phyloP scores from a whole-genome alignment of 2,329 filamentous ascomycete species.

The Fusarium udum region DNA sequence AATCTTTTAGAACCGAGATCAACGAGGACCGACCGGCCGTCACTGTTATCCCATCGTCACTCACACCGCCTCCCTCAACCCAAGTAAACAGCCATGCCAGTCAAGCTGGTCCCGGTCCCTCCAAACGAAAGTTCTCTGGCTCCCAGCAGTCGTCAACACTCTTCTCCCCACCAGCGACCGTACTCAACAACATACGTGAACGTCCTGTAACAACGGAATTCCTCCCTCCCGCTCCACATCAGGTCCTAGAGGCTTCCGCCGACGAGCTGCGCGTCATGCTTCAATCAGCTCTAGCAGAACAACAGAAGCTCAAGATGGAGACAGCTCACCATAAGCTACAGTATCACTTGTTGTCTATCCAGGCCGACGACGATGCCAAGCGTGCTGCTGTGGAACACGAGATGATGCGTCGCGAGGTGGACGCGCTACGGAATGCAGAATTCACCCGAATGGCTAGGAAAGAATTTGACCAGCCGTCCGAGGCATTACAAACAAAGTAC shows the following conservation, averaged over 20 bases:
- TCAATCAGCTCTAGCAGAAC: slow-evolving; percentile 63
- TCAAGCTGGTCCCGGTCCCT: slow-evolving; percentile 30
- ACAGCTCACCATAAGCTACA: slow-evolving; percentile 92
- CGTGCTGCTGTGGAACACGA: slow-evolving; percentile 90
- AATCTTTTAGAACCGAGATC: slow-evolving; percentile 61
- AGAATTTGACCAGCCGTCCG: slow-evolving; percentile 61
- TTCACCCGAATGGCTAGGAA: slow-evolving; percentile 69
- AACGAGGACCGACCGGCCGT: slow-evolving; percentile 57
- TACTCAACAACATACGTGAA: slow-evolving; percentile 49
- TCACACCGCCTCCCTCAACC: slow-evolving; percentile 67
- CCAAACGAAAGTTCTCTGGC: slow-evolving; percentile 47
- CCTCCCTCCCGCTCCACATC: slow-evolving; percentile 56
- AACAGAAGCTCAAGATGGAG: slow-evolving; percentile 76
- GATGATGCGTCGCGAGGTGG: slow-evolving; percentile 88
- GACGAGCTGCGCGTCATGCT: slow-evolving; percentile 68
- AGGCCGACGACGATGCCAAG: slow-evolving; percentile 85
- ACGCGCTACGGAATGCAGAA: slow-evolving; percentile 80
- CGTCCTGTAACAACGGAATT: slow-evolving; percentile 52
- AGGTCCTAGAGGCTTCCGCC: slow-evolving; percentile 62
- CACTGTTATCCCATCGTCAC: slow-evolving; percentile 65
- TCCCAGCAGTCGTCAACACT: slow-evolving; percentile 60
- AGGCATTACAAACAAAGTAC: slow-evolving; percentile 64
- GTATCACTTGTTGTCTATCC: slow-evolving; percentile 83
- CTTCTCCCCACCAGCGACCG: slow-evolving; percentile 65
- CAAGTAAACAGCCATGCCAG: slow-evolving; percentile 52